Conservation (phyloP, 371 early-diverging fungal genomes). For the Rhizopus delemar region DNA sequence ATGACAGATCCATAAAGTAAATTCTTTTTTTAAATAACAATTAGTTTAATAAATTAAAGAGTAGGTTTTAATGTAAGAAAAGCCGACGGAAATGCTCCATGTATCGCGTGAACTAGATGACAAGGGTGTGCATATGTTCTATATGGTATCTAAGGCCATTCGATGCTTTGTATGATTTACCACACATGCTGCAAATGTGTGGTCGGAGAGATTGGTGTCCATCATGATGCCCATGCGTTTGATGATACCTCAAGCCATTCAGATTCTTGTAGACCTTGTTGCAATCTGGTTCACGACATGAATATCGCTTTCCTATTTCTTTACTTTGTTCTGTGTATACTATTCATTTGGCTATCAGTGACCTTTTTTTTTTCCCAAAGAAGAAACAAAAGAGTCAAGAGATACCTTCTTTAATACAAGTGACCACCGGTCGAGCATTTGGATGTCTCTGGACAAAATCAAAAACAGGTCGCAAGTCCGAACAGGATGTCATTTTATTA, state of each 20-base stretch:
- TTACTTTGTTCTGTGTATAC: neutral
- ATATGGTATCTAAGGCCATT: slow-evolving; percentile 2
- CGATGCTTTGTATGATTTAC: neutral
- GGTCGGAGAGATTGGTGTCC: neutral
- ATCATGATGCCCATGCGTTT: neutral
- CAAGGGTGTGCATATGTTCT: neutral
- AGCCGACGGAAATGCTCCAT: no score
- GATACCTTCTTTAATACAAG: neutral
- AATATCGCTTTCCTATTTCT: neutral
- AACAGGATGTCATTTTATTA: neutral
- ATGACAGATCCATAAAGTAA: no score
- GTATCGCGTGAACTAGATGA: neutral
- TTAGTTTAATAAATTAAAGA: no score
- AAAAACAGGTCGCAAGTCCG: neutral
- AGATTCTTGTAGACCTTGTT: slow-evolving; percentile 2
- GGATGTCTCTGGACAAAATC: slow-evolving; percentile 1
- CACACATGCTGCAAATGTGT: neutral
- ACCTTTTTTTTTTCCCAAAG: no score
- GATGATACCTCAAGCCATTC: slow-evolving; percentile 3
- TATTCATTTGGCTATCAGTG: no score
- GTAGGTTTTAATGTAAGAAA: no score
- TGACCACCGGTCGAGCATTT: neutral
- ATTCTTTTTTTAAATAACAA: no score
- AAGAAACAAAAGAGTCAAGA: neutral
- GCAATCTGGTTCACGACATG: neutral